Conservation (phyloP, 2,329 filamentous ascomycete species). For the Whalleya microplaca region DNA sequence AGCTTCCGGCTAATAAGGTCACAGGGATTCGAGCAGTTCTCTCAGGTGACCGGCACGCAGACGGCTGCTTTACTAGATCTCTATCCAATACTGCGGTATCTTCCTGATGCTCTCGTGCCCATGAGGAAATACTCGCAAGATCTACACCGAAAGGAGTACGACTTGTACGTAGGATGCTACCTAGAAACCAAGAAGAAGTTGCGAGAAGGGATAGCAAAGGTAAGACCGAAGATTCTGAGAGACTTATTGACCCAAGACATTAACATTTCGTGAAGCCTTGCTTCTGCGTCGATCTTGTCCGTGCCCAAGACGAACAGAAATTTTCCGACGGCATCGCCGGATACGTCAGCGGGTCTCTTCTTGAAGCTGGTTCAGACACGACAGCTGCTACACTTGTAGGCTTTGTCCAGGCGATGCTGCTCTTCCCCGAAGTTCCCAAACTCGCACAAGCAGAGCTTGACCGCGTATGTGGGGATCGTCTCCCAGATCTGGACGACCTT, state of each 20-base stretch:
- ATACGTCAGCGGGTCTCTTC: slow-evolving; percentile 34
- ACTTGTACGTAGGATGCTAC: slow-evolving; percentile 46
- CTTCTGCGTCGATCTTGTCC: slow-evolving; percentile 32
- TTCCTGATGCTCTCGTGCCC: slow-evolving; percentile 49
- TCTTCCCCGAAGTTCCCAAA: slow-evolving; percentile 42
- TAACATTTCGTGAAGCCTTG: slow-evolving; percentile 30
- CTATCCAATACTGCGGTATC: slow-evolving; percentile 47
- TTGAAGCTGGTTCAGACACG: slow-evolving; percentile 45
- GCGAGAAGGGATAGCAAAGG: slow-evolving; percentile 31
- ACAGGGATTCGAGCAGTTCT: slow-evolving; percentile 26
- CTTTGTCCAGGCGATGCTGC: slow-evolving; percentile 47
- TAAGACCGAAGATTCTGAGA: too few relatives aligned
- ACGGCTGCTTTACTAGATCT: slow-evolving; percentile 49
- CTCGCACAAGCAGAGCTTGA: slow-evolving; percentile 42
- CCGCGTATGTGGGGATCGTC: slow-evolving; percentile 45
- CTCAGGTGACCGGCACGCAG: slow-evolving; percentile 16
- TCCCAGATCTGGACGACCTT: slow-evolving; percentile 49
- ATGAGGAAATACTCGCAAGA: slow-evolving; percentile 43
- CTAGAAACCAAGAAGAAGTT: slow-evolving; percentile 43
- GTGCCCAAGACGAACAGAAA: slow-evolving; percentile 37
- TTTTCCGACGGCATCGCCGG: slow-evolving; percentile 40
- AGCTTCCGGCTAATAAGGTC: slow-evolving; percentile 8
- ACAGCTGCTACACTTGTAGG: slow-evolving; percentile 40
- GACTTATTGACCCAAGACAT: too few relatives aligned
- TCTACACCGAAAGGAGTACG: slow-evolving; percentile 48